Evolutionary conservation across 2,329 filamentous ascomycete genomes (phyloP), one percentile per base, ranked within the genome.

Genomic region (Alternaria sp.): DNA sequence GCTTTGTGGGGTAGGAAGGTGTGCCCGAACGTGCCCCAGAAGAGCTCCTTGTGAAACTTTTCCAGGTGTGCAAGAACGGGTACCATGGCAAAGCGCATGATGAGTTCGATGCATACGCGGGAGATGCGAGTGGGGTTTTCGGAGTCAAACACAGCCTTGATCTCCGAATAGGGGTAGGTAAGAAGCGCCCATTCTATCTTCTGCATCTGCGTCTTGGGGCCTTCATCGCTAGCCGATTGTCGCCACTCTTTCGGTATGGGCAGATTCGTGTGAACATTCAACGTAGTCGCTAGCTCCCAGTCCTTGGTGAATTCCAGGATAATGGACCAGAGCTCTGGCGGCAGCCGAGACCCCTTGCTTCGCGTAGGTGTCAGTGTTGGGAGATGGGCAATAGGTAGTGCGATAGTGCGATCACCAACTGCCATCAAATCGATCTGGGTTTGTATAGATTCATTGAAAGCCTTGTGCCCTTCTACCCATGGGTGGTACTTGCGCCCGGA

Each of bases 51-150:
- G 79, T 88, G 86, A 54, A 88, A 83, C 23, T 86, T 86, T 68
- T 91, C 89, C 0, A 93, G 83, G 73, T 91, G 93, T 3, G 88
- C 87, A 32, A 98, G 87, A 4, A 97, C 88, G 12, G 91, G 88
- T 15, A 90, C 91, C 70, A 95, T 90, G 45, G 90, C 92, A 77
- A 97, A 97, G 69, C 96, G 93, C 83, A 97, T 93, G 70, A 97
- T 93, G 44, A 97, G 87, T 74, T 94, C 93, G 65, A 96, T 91
- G 40, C 92, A 92, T 1, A 96, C 84, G 3, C 90, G 90, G 0
- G 93, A 96, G 12, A 97, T 85, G 67, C 93, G 91, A 25, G 88
- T 88, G 32, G 91, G 88, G 0, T 91, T 90, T 17, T 92, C 91
- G 40, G 88, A 81, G 7, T 90, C 83, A 44, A 97, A 86, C 72